Evolutionary conservation across 2,329 filamentous ascomycete genomes (phyloP).

Genomic region (Pezicula neosporulosa): DNA sequence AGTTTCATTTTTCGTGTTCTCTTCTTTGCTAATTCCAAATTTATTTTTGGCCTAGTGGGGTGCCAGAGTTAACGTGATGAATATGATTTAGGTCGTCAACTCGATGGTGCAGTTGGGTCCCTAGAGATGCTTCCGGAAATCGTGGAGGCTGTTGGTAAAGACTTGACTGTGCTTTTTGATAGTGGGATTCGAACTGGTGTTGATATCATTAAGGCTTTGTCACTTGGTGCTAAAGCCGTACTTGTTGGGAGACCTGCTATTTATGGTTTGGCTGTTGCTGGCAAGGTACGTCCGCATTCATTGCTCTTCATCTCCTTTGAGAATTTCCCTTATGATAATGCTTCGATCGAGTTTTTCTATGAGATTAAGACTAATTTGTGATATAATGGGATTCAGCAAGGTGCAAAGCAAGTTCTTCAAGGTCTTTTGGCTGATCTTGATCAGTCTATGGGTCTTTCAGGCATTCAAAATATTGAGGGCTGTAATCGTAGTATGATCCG

Average conservation of each 20-base stretch:
- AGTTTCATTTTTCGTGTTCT: slow-evolving; percentile 32
- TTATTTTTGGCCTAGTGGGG: not conserved
- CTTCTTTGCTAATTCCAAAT: not conserved
- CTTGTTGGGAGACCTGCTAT: slow-evolving; percentile 54
- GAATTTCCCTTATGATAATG: not conserved
- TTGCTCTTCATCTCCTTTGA: not conserved
- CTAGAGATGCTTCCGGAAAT: slow-evolving; percentile 58
- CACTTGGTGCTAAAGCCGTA: slow-evolving; percentile 52
- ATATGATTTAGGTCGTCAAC: slow-evolving; percentile 39
- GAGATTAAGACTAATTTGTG: no score
- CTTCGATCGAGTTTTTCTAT: no score
- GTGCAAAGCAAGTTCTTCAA: slow-evolving; percentile 48
- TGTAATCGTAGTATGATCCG: slow-evolving; percentile 20
- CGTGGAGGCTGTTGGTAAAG: slow-evolving; percentile 56
- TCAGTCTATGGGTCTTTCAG: slow-evolving; percentile 51
- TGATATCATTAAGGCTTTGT: slow-evolving; percentile 55
- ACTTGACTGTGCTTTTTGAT: slow-evolving; percentile 60
- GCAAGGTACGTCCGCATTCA: slow-evolving; percentile 30
- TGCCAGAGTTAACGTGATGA: no score
- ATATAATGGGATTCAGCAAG: slow-evolving; percentile 25
- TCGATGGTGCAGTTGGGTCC: slow-evolving; percentile 51
- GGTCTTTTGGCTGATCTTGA: slow-evolving; percentile 51
- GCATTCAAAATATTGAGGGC: slow-evolving; percentile 33
- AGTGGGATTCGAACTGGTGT: slow-evolving; percentile 51
- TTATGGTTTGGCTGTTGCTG: slow-evolving; percentile 53